phyloP scores from a whole-genome alignment of 257 asterid species.

The Primulina eburnea region DNA sequence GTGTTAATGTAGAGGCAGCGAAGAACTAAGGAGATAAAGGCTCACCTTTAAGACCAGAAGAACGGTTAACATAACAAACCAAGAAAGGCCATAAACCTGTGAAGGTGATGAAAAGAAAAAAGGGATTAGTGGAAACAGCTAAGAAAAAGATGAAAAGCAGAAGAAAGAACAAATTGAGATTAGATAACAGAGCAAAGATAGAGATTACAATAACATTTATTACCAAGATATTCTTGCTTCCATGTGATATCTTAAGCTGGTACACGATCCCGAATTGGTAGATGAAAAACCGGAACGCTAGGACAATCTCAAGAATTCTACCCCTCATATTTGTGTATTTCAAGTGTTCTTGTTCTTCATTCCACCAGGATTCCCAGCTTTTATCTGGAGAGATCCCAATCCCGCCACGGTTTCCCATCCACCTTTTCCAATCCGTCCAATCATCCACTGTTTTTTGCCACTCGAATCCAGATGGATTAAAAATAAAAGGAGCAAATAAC shows the following conservation, averaged over 20 bases:
- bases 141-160: constrained; percentile 5
- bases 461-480: constrained; percentile 97
- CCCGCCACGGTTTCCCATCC: constrained; percentile 99
- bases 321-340: constrained; percentile 69
- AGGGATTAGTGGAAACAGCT: constrained; percentile 22
- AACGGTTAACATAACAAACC: constrained; percentile 82
- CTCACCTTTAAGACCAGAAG: constrained; percentile 84
- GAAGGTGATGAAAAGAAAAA: constrained; percentile 25
- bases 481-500: constrained; percentile 95
- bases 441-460: constrained; percentile 99
- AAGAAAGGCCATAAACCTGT: constrained; percentile 94
- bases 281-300: constrained; percentile 73
- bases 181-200: constrained; percentile 1
- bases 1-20: background rate
- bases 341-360: constrained; percentile 88
- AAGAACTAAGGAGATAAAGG: background rate
- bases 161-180: background rate
- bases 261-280: constrained; percentile 96
- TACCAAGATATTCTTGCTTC: constrained; percentile 66
- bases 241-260: constrained; percentile 82
- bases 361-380: constrained; percentile 99
- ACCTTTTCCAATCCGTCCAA: constrained; percentile 96
- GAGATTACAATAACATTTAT: constrained; percentile 4
- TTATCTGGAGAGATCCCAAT: constrained; percentile 79
- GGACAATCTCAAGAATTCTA: constrained; percentile 71